These are phyloP conservation scores for Fusarium zealandicum DNA, from an alignment of 2,329 filamentous ascomycete species.

Conservation along the genomic window DNA sequence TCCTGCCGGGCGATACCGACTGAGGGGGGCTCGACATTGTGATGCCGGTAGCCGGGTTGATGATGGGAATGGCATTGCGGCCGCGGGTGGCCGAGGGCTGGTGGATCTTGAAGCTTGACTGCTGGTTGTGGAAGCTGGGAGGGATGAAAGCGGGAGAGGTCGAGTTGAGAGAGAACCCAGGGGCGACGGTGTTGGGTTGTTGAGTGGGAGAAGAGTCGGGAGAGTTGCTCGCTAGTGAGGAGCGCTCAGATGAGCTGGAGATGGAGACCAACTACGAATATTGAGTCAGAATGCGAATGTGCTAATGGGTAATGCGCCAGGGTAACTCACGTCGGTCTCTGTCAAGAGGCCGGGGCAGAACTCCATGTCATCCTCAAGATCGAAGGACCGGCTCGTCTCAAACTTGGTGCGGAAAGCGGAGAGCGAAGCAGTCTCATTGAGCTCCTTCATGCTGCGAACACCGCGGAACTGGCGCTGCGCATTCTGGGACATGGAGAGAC, in stretches of 20 bases:
- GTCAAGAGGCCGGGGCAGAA: slow-evolving; percentile 94
- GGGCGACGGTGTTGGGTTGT: slow-evolving; percentile 79
- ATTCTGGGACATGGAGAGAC: slow-evolving; percentile 82
- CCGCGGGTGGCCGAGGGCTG: slow-evolving; percentile 88
- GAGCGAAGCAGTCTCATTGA: slow-evolving; percentile 78
- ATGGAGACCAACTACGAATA: slow-evolving; percentile 81
- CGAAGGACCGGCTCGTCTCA: slow-evolving; percentile 91
- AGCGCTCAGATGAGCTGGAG: slow-evolving; percentile 91
- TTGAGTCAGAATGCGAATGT: slow-evolving; percentile 45
- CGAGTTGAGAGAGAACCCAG: slow-evolving; percentile 77
- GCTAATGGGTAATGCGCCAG: slow-evolving; percentile 20
- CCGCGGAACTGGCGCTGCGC: slow-evolving; percentile 86
- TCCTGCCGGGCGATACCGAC: slow-evolving; percentile 68
- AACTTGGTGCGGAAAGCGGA: slow-evolving; percentile 85
- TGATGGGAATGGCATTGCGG: slow-evolving; percentile 96
- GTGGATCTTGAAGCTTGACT: slow-evolving; percentile 78
- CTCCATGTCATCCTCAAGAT: slow-evolving; percentile 93
- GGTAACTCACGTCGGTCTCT: slow-evolving; percentile 82
- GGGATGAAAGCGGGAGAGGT: slow-evolving; percentile 72
- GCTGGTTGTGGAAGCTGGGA: slow-evolving; percentile 70
- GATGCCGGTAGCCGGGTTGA: slow-evolving; percentile 92
- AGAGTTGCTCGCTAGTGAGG: slow-evolving; percentile 92
- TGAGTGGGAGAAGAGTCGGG: slow-evolving; percentile 91
- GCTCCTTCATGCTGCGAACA: slow-evolving; percentile 85
- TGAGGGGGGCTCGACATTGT: slow-evolving; percentile 88